A percentile compares a stretch with the other conserved stretches of the same genome.
Evolutionary conservation across 495 filamentous ascomycete genomes (phyloP).

Genomic region (Astrothelium macrocarpum): DNA sequence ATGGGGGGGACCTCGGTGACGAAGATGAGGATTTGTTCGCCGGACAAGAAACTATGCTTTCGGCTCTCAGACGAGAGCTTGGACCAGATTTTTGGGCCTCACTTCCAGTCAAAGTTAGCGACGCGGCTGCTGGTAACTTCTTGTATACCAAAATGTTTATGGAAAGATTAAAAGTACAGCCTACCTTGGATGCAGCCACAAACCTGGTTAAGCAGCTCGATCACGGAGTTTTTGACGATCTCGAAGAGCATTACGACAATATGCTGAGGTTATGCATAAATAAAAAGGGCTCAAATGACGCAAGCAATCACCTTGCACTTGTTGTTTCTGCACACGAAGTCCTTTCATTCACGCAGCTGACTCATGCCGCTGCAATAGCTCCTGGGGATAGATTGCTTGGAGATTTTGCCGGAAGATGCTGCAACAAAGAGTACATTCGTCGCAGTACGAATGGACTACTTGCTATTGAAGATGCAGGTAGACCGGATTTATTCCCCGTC

Average conservation of each 20-base stretch:
- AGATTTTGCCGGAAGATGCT: neutral
- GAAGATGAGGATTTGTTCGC: neutral
- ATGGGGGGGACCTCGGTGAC: neutral
- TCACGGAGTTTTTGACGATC: neutral
- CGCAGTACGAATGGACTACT: neutral
- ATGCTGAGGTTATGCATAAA: neutral
- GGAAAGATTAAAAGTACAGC: slow-evolving; percentile 1
- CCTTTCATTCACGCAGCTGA: neutral
- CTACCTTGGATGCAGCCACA: neutral
- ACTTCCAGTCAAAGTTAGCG: neutral
- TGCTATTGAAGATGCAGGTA: neutral
- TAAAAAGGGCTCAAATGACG: neutral
- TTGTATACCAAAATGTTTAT: slow-evolving; percentile 3
- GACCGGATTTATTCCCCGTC: neutral
- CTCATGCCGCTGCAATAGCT: neutral
- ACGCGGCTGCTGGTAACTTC: slow-evolving; percentile 1
- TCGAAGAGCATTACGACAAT: neutral
- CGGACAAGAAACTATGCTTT: neutral
- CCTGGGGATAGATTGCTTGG: neutral
- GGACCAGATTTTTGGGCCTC: neutral
- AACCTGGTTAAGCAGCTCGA: neutral
- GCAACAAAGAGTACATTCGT: neutral
- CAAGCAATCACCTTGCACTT: neutral
- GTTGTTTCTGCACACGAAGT: slow-evolving; percentile 1
- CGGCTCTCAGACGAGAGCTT: neutral